Base-by-base conservation (phyloP, 2,329 filamentous ascomycete species). In the Periconia sp. region DNA sequence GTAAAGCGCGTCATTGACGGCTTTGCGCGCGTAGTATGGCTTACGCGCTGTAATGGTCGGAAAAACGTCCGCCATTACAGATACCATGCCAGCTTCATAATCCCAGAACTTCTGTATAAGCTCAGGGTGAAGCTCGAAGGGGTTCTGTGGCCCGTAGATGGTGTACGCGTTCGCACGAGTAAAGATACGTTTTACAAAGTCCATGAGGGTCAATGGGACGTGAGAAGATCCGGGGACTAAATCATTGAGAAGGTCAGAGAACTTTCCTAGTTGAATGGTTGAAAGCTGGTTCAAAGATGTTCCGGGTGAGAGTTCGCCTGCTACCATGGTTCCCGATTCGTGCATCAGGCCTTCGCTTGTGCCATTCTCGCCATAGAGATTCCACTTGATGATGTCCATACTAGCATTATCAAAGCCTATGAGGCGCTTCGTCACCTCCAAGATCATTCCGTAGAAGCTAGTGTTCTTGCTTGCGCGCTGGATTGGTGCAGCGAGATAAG, bases 81-180 rank as follows among this genome's bases (percentile, higher is more conserved):
- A 34, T 5, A 54, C 48, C 35, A 74, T 51, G 35, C 64, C 66
- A 9, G 43, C 48, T 38, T 75, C 73, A 34, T 72, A 68, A 17
- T 64, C 54, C 71, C 72, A 68, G n/a, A 77, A 59, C 21, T 63
- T 60, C 5, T 70, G 47, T 1, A 71, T 40, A 3, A 75, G 51
- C 11, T 39, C 48, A 3, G 61, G 53, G 10, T 73, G 55, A 0
- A 52, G 30, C 10, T 45, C 57, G 29, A 76, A 62, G 0, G 73
- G 73, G 45, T 77, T 74, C 2, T 66, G 42, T 3, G 69, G 60
- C 2, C 76, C 76, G 30, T 72, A 76, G 6, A 79, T 46, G 7
- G 72, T 63, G 24, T 63, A 54, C 3, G 64, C 60, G 0, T 72
- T 75, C 9, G 72, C 71, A 4, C 68, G 39, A 1, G 68, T 72